A percentile compares a stretch with the other conserved stretches of the same genome.
Evolutionary conservation across 768 basidiomycete genomes (phyloP).

Genomic region (Pisolithus marmoratus): DNA sequence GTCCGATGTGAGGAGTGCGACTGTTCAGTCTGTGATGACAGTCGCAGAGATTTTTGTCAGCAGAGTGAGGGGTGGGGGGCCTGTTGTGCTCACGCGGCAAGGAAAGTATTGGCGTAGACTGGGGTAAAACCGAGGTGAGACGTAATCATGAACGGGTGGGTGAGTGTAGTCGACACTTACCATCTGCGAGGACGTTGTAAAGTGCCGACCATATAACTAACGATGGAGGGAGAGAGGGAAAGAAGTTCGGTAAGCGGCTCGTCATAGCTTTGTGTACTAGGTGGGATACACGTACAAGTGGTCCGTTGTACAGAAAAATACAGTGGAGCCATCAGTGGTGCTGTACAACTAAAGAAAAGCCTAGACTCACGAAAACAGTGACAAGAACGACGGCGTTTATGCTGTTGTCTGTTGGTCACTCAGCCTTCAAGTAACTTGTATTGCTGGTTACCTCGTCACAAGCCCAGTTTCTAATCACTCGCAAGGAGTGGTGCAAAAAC

Average conservation of each 20-base stretch:
- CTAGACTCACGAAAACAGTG: conserved; percentile 1
- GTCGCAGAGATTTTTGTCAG: too few relatives aligned
- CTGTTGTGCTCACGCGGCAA: too few relatives aligned
- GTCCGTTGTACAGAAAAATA: neutral
- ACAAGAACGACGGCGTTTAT: conserved; percentile 4
- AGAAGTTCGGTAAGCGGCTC: neutral
- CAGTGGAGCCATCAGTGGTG: neutral
- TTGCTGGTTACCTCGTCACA: neutral
- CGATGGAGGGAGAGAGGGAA: neutral
- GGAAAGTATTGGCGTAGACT: too few relatives aligned
- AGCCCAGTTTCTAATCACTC: neutral
- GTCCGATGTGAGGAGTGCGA: too few relatives aligned
- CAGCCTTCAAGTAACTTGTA: too few relatives aligned
- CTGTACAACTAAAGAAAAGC: neutral
- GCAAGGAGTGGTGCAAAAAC: neutral
- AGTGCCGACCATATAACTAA: conserved; percentile 5
- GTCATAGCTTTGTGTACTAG: neutral
- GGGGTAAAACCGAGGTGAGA: too few relatives aligned
- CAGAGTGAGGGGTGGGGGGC: too few relatives aligned
- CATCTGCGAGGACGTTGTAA: too few relatives aligned
- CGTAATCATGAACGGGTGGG: too few relatives aligned
- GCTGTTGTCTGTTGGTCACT: neutral
- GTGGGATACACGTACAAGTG: neutral
- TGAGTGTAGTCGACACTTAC: too few relatives aligned
- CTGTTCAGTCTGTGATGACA: too few relatives aligned